Percentiles rank a stretch among this genome's conserved stretches.
Conservation (phyloP, 257 asterid genomes). For the Scutellaria barbata region DNA sequence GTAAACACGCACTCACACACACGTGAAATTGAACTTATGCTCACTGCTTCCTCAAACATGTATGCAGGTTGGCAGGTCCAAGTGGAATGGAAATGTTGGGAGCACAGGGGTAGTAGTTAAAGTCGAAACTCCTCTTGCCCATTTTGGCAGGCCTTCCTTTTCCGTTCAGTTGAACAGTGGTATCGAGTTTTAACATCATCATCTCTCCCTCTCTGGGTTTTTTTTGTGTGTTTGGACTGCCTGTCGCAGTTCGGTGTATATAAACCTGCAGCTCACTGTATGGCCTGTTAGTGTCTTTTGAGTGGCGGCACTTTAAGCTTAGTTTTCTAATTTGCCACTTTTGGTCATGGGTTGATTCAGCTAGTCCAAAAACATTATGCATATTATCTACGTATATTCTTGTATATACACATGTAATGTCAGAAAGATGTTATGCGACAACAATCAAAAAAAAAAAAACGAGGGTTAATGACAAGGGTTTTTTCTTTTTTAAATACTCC, state of each 20-base stretch:
- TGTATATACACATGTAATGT: constrained; percentile 11
- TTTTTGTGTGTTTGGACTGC: constrained; percentile 13
- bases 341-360: constrained; percentile 14
- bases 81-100: constrained; percentile 95
- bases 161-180: constrained; percentile 92
- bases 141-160: constrained; percentile 68
- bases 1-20: too few relatives aligned
- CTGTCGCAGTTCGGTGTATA: constrained; percentile 37
- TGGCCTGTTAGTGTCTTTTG: constrained; percentile 17
- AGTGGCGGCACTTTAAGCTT: constrained; percentile 27
- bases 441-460: not conserved
- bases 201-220: not conserved
- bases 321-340: constrained; percentile 21
- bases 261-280: constrained; percentile 24
- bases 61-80: constrained; percentile 90
- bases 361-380: not conserved
- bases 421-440: constrained; percentile 22
- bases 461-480: not conserved
- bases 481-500: too few relatives aligned
- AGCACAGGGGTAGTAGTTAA: constrained; percentile 77
- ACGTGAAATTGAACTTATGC: not conserved
- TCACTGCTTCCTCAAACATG: not conserved
- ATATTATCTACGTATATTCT: not conserved
- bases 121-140: constrained; percentile 84
- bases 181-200: constrained; percentile 58